Conservation (phyloP, 1,284 basidiomycete species). For the Baeospora myosura region DNA sequence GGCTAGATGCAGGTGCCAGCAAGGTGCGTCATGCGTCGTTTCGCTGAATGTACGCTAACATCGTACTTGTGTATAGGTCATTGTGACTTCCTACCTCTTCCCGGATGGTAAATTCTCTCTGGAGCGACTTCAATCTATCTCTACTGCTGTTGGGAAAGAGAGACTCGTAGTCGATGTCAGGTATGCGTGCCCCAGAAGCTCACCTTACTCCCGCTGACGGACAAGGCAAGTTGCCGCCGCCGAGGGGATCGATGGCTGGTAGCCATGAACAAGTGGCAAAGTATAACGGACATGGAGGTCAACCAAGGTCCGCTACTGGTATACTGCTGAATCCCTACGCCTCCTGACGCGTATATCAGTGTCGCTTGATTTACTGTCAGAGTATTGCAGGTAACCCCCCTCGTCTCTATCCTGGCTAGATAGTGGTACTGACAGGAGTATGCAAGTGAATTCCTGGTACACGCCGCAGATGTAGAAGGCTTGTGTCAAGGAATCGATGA, state of each 20-base stretch:
- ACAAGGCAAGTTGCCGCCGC: constrained; percentile 67
- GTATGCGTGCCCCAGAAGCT: constrained; percentile 38
- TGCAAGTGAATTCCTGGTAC: constrained; percentile 86
- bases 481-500: constrained; percentile 95
- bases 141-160: constrained; percentile 73
- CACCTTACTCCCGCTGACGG: background rate
- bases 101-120: constrained; percentile 75
- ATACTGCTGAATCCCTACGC: background rate
- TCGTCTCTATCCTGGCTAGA: background rate
- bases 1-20: constrained; percentile 86
- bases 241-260: constrained; percentile 81
- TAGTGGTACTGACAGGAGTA: constrained; percentile 3
- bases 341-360: constrained; percentile 32
- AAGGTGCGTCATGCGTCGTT: constrained; percentile 53
- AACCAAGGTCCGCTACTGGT: constrained; percentile 49
- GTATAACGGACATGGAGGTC: constrained; percentile 91
- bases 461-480: constrained; percentile 97
- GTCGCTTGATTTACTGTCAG: constrained; percentile 61
- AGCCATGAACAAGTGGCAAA: constrained; percentile 99
- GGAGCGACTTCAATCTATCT: constrained; percentile 62
- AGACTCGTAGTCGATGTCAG: constrained; percentile 92
- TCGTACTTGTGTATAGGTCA: constrained; percentile 52
- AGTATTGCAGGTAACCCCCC: constrained; percentile 64
- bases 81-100: constrained; percentile 95
- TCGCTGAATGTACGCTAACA: background rate